phyloP scores from a whole-genome alignment of 805 yeast species.

The Candida orba region DNA sequence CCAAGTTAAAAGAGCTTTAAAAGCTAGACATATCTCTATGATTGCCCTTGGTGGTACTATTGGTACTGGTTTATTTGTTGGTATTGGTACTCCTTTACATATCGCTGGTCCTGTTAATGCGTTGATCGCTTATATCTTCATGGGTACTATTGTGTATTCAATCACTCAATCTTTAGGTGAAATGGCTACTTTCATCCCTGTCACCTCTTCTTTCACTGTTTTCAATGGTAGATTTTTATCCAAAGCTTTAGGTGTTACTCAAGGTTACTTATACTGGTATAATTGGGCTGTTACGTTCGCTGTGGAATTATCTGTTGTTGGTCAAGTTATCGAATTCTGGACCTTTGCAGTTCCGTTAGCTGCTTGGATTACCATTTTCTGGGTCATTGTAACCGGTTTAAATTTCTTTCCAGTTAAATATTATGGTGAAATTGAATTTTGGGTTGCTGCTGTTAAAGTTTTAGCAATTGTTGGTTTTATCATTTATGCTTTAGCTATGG shows the following conservation, averaged over 20 bases:
- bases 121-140: conserved; percentile 55
- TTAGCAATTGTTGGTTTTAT: conserved; percentile 64
- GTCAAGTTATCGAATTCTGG: conserved; percentile 61
- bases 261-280: conserved; percentile 71
- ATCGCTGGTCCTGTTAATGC: conserved; percentile 66
- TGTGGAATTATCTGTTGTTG: conserved; percentile 64
- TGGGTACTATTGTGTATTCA: conserved; percentile 57
- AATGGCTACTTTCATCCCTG: conserved; percentile 75
- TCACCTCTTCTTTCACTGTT: conserved; percentile 59
- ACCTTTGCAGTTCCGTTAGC: conserved; percentile 61
- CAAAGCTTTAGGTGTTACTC: conserved; percentile 65
- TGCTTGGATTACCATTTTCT: conserved; percentile 67
- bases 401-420: conserved; percentile 63
- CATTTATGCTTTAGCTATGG: conserved; percentile 61
- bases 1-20: conserved; percentile 52
- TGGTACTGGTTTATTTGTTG: conserved; percentile 71
- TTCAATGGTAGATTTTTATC: conserved; percentile 61
- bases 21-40: conserved; percentile 67
- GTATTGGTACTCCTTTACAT: conserved; percentile 47
- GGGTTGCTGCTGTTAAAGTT: conserved; percentile 64
- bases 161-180: conserved; percentile 73
- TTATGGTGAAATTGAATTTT: conserved; percentile 72
- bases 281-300: conserved; percentile 76
- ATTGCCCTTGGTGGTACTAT: conserved; percentile 76
- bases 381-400: conserved; percentile 44